Evolutionary conservation across 2,329 filamentous ascomycete genomes (phyloP), one percentile per base, ranked within the genome.

Genomic region (Calonectria pauciramosa): DNA sequence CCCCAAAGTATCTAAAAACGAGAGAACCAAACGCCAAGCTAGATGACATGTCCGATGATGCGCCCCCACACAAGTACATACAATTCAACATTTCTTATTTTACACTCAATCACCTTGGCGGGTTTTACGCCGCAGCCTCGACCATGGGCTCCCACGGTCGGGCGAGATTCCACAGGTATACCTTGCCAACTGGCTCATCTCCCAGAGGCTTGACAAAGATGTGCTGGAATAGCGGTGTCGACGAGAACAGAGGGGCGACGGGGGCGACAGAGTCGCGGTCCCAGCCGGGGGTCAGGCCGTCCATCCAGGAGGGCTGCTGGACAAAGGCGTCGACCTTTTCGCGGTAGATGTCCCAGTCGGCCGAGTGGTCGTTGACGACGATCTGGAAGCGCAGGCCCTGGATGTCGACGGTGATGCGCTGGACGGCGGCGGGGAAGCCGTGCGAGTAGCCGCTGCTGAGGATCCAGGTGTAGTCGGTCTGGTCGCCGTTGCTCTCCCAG

Each of bases 111-210:
- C 14, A 52, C 11, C 44, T 20, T 20, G n/a, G 30, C 52, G 56
- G 56, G 4, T 38, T 47, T 79, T 68, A 85, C n/a, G 82, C 84
- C 16, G 80, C 81, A 11, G 85, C 85, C 75, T 83, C 85, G n/a
- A 87, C 82, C 83, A 87, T 86, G 11, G 86, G 86, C 75, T 87
- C 86, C 86, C 86, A 87, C 44, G 86, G 86, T 38, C 80, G 79
- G 20, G 83, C 81, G 77, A 85, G 73, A 73, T 87, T 86, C 86
- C 86, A 87, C 49, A 87, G 80, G 70, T 87, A 87, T 28, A 86
- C 81, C 60, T 86, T 83, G 13, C 83, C 84, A 2, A 77, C 68
- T 7, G 80, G 80, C 56, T 85, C 83, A 68, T 81, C 82, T 11
- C 80, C 80, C 23, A 83, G 51, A 26, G 82, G 80, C 77, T 85